A percentile compares a stretch with the other conserved stretches of the same genome.
phyloP scores from a whole-genome alignment of 1,284 basidiomycete species.

The Marasmius tenuissimus region DNA sequence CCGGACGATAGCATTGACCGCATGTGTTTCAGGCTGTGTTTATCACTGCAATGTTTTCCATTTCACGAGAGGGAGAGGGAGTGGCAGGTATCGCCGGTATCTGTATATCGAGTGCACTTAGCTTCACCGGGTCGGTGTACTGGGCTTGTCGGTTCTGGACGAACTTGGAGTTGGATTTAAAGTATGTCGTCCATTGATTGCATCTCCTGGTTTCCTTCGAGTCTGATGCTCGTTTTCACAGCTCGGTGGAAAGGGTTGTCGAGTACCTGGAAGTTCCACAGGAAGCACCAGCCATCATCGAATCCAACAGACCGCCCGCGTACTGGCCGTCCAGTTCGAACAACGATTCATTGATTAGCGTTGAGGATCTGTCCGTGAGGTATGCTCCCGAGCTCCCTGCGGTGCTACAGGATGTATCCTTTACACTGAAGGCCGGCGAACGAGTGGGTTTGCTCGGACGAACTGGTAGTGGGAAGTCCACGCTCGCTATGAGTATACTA shows the following conservation, averaged over 20 bases:
- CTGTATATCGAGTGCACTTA: constrained; percentile 80
- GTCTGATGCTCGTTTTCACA: constrained; percentile 23
- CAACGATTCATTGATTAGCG: constrained; percentile 48
- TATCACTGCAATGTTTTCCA: constrained; percentile 73
- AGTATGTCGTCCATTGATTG: constrained; percentile 38
- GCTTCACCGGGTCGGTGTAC: constrained; percentile 59
- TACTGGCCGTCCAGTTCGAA: constrained; percentile 84
- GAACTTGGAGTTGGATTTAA: constrained; percentile 62
- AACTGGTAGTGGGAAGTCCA: constrained; percentile 80
- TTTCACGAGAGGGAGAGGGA: constrained; percentile 56
- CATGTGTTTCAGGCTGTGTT: constrained; percentile 41
- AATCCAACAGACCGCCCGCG: constrained; percentile 69
- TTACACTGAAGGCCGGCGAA: constrained; percentile 61
- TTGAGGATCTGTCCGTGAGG: constrained; percentile 77
- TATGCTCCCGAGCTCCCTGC: constrained; percentile 85
- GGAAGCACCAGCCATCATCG: constrained; percentile 76
- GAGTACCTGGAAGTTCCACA: constrained; percentile 90
- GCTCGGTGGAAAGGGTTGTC: constrained; percentile 83
- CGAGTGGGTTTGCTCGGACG: constrained; percentile 74
- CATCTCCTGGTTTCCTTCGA: not conserved
- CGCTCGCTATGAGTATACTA: constrained; percentile 83
- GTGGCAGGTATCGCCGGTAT: constrained; percentile 80
- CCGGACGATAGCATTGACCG: not conserved
- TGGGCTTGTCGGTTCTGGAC: constrained; percentile 69
- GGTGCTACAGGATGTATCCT: constrained; percentile 78